A percentile compares a stretch with the other conserved stretches of the same genome.
Evolutionary conservation across 202 grass and related monocot species (phyloP).

Genomic region (Carex sylvatica): DNA sequence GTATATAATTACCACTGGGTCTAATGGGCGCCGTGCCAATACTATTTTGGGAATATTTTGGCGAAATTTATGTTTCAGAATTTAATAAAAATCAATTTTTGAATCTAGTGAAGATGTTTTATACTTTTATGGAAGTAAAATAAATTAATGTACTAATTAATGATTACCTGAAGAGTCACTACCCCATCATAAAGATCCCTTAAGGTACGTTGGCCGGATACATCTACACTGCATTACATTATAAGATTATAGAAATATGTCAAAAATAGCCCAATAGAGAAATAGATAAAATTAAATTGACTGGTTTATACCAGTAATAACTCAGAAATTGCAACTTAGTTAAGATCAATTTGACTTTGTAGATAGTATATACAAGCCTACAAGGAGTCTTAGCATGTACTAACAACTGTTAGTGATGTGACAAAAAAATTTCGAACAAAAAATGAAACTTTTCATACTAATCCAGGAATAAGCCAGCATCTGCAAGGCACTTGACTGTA

Average conservation of each 20-base stretch:
- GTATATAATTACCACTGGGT: background rate
- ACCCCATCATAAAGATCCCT: conserved; percentile 32
- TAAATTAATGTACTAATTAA: background rate
- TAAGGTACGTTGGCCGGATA: conserved; percentile 42
- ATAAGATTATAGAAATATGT: conserved; percentile 9
- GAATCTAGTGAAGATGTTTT: background rate
- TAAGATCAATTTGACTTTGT: background rate
- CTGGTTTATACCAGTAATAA: background rate
- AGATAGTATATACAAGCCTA: background rate
- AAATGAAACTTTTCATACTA: conserved; percentile 22
- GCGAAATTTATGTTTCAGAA: background rate
- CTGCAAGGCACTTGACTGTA: conserved; percentile 59
- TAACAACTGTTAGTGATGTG: background rate
- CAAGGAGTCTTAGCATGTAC: background rate
- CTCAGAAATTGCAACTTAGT: background rate
- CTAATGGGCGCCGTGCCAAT: background rate
- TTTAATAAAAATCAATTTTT: background rate
- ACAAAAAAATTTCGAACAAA: background rate
- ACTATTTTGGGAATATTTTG: background rate
- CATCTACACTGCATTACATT: conserved; percentile 39
- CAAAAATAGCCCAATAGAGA: background rate
- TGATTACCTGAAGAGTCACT: conserved; percentile 52
- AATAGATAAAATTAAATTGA: background rate
- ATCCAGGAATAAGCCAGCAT: conserved; percentile 77
- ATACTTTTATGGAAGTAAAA: background rate